phyloP scores from a whole-genome alignment of 805 yeast species.

The Nakazawaea wyomingensis region DNA sequence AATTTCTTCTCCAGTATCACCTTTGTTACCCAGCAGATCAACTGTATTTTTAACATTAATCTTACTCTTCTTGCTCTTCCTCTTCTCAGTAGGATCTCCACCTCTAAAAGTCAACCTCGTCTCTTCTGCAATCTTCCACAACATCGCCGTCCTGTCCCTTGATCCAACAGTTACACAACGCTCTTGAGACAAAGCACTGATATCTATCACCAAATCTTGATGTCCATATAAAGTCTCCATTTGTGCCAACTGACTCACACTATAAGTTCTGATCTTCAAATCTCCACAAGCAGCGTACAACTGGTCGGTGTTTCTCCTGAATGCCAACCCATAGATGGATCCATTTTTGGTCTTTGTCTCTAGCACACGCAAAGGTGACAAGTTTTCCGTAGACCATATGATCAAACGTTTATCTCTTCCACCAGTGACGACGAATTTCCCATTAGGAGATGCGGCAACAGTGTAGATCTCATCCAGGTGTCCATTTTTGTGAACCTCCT shows the following conservation, averaged over 20 bases:
- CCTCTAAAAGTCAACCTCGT: slow-evolving; percentile 90
- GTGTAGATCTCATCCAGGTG: slow-evolving; percentile 74
- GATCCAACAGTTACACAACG: slow-evolving; percentile 95
- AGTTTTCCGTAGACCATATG: slow-evolving; percentile 79
- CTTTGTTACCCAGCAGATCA: slow-evolving; percentile 19
- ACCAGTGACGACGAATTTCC: slow-evolving; percentile 86
- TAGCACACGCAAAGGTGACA: slow-evolving; percentile 71
- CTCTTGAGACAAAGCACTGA: slow-evolving; percentile 76
- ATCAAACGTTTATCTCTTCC: slow-evolving; percentile 77
- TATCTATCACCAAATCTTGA: slow-evolving; percentile 82
- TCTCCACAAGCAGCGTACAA: slow-evolving; percentile 92
- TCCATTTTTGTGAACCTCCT: slow-evolving; percentile 56
- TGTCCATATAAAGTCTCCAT: slow-evolving; percentile 92
- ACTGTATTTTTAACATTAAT: too few relatives aligned
- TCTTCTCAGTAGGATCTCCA: slow-evolving; percentile 57
- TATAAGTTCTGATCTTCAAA: slow-evolving; percentile 80
- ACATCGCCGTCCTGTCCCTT: slow-evolving; percentile 90
- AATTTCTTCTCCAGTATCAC: slow-evolving; percentile 23
- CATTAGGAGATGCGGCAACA: slow-evolving; percentile 83
- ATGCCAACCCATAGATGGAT: slow-evolving; percentile 64
- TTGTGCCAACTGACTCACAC: slow-evolving; percentile 81
- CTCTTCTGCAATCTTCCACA: slow-evolving; percentile 97
- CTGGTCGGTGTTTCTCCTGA: slow-evolving; percentile 78
- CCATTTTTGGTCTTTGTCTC: slow-evolving; percentile 72
- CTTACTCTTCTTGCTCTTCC: slow-evolving; percentile 26